Conservation (phyloP, 1,284 basidiomycete genomes). For the Coniferiporia sulphurascens region DNA sequence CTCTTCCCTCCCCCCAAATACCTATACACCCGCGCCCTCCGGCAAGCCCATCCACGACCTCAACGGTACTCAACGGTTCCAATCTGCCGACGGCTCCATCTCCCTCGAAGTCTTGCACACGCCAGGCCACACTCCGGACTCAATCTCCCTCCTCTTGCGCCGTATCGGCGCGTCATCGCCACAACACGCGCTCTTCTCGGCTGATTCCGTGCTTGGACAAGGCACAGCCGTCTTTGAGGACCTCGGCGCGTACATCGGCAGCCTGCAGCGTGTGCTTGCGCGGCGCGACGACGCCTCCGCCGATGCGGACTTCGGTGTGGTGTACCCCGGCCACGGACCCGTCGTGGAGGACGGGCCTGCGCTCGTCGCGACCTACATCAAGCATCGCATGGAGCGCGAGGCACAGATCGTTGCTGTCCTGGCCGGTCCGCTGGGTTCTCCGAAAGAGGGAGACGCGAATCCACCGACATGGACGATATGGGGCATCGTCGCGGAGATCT, state of each 20-base stretch:
- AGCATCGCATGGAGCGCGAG: constrained; percentile 82
- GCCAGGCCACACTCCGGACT: constrained; percentile 90
- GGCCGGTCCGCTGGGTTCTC: constrained; percentile 28
- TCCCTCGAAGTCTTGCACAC: constrained; percentile 70
- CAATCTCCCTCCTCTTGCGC: constrained; percentile 66
- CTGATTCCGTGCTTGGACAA: constrained; percentile 88
- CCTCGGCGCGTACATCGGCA: constrained; percentile 66
- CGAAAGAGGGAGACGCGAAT: not conserved
- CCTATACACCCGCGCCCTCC: constrained; percentile 38
- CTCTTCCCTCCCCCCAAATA: constrained; percentile 37
- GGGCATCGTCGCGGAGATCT: constrained; percentile 61
- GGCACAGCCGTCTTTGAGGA: constrained; percentile 92
- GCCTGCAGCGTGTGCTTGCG: constrained; percentile 59
- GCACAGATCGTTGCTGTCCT: constrained; percentile 69
- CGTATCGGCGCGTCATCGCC: not conserved
- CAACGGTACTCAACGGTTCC: constrained; percentile 40
- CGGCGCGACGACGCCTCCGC: constrained; percentile 29
- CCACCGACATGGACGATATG: constrained; percentile 52
- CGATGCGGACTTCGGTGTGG: constrained; percentile 33
- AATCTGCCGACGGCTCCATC: constrained; percentile 27
- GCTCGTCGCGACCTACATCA: constrained; percentile 69
- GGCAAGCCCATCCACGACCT: constrained; percentile 53
- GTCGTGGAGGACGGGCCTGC: constrained; percentile 56
- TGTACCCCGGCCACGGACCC: constrained; percentile 91
- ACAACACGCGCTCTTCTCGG: constrained; percentile 76